phyloP scores from a whole-genome alignment of 2,329 filamentous ascomycete genomes.

The Emergomyces pasteurianus region DNA sequence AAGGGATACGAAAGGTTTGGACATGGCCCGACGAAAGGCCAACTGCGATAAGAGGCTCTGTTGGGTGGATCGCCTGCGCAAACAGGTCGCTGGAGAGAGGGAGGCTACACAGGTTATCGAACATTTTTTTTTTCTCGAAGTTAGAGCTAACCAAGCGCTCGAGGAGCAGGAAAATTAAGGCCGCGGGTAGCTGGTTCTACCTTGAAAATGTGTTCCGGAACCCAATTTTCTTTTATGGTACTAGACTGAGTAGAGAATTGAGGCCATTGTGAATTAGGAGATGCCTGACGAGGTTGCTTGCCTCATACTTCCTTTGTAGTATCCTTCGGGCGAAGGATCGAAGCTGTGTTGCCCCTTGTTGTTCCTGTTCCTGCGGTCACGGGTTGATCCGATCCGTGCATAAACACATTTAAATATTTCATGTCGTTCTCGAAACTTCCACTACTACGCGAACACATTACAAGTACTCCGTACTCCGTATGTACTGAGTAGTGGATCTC shows the following conservation, averaged over 20 bases:
- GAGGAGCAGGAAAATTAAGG: neutral
- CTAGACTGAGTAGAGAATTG: neutral
- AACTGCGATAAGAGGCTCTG: conserved; percentile 70
- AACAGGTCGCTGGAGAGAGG: conserved; percentile 81
- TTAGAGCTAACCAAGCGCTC: neutral
- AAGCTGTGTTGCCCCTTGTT: neutral
- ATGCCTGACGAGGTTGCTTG: neutral
- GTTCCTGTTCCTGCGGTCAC: neutral
- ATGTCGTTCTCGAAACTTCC: conserved; percentile 27
- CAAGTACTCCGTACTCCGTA: too few species aligned
- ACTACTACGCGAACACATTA: conserved; percentile 35
- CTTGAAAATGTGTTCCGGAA: neutral
- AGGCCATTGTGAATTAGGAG: neutral
- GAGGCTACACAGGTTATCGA: conserved; percentile 83
- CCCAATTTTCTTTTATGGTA: neutral
- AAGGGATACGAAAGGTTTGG: conserved; percentile 64
- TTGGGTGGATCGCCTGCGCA: conserved; percentile 73
- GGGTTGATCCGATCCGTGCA: neutral
- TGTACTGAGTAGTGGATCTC: conserved; percentile 40
- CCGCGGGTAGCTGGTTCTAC: neutral
- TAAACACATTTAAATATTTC: too few species aligned
- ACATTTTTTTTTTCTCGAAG: conserved; percentile 43
- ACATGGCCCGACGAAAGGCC: conserved; percentile 79
- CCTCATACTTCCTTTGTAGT: neutral
- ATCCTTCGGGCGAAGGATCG: neutral